Evolutionary conservation across 345 rosid species (phyloP), one percentile per base, ranked within the genome.

Genomic region (Murraya paniculata): DNA sequence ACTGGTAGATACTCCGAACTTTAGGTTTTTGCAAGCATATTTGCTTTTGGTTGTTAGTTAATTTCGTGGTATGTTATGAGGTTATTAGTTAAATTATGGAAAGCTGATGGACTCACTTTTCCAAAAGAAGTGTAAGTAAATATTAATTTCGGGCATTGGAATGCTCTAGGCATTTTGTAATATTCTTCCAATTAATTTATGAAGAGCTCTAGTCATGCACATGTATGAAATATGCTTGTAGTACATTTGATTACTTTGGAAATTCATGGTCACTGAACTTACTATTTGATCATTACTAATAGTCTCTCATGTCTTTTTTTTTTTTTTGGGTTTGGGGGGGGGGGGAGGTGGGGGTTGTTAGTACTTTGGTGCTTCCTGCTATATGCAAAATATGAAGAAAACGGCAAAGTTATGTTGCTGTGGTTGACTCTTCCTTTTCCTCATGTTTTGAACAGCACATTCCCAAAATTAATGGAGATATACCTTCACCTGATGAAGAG

Each of bases 401-500:
- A 18, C 1, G n/a, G 27, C 4, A 2, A 60, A 60, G 9, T 56
- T 31, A 22, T 39, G 25, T 11, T n/a, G 22, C 68, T 39, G 24
- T 9, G 39, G 28, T 62, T 69, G 25, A 57, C 48, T 56, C 19
- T 57, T 22, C 33, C 24, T 73, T 72, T 71, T 28, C 61, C 61
- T 65, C 27, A 30, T 73, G 55, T 69, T 61, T 80, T 74, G 24
- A 80, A 60, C 87, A 91, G 93, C 92, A 89, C 73, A 82, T 89
- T 31, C 93, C 95, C 72, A 91, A 86, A 87, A 88, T 81, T 75
- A 89, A 89, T 85, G 90, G 93, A 58, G 87, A 85, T 73, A 70
- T 91, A 24, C 95, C 95, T 30, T 79, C 89, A 28, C 81, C 70
- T 73, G 95, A 91, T 70, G 90, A 88, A 82, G 90, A 87, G 80